Conservation (phyloP, 768 basidiomycete species). For the Mycena capillaripes region DNA sequence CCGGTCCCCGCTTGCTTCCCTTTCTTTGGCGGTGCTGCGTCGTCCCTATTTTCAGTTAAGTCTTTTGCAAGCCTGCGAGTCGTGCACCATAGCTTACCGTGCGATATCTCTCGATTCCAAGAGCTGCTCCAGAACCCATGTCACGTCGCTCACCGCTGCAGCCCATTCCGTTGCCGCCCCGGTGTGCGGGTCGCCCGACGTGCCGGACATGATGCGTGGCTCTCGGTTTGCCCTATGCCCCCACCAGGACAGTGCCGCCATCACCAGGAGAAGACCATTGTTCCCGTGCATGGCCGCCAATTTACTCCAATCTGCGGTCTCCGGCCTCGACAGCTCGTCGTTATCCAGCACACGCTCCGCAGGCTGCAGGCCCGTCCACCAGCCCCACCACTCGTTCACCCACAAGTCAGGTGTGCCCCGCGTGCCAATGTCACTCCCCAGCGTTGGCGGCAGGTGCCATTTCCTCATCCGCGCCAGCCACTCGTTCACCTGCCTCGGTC, state of each 20-base stretch:
- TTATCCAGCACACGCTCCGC: neutral
- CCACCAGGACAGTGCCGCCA: neutral
- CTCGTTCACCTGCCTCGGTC: neutral
- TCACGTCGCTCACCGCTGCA: neutral
- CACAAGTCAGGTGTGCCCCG: neutral
- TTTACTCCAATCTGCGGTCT: neutral
- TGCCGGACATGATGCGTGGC: too few relatives aligned
- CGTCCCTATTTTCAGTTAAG: neutral
- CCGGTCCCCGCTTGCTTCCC: too few relatives aligned
- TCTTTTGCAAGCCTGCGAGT: too few relatives aligned
- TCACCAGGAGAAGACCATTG: neutral
- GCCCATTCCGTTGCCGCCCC: neutral
- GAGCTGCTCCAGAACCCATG: neutral
- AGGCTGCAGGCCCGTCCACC: neutral
- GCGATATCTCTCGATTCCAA: neutral
- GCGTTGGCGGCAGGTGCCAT: neutral
- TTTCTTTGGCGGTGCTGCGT: too few relatives aligned
- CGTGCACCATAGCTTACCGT: neutral
- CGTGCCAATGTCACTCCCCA: neutral
- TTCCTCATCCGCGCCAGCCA: neutral
- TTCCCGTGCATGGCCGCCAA: neutral
- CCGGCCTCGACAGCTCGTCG: neutral
- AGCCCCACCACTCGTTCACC: neutral
- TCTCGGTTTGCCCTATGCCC: neutral
- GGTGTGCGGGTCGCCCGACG: too few relatives aligned